These are phyloP conservation scores for Fusarium sp. DNA, from an alignment of 2,329 filamentous ascomycete species.

Conservation along the genomic window DNA sequence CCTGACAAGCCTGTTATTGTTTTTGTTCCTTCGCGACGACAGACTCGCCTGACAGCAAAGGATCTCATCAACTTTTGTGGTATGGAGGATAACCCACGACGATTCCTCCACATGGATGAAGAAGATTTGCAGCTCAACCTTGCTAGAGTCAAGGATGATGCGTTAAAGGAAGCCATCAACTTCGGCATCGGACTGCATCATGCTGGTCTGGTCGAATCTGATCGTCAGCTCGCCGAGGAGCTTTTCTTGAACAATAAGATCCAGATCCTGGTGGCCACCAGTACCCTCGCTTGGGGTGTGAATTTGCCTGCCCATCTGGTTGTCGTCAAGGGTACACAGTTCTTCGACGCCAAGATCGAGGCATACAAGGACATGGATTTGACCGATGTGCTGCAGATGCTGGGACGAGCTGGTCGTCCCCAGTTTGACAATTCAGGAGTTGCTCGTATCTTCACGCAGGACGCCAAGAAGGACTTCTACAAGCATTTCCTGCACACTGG, in stretches of 20 bases:
- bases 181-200: constrained; percentile 98
- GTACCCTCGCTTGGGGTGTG: constrained; percentile 97
- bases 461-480: constrained; percentile 98
- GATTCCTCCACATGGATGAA: constrained; percentile 94
- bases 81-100: constrained; percentile 96
- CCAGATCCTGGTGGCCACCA: constrained; percentile 94
- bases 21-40: constrained; percentile 93
- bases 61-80: constrained; percentile 98
- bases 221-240: constrained; percentile 91
- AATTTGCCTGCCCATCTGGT: constrained; percentile 97
- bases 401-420: constrained; percentile 92
- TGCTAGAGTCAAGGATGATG: constrained; percentile 91
- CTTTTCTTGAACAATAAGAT: constrained; percentile 98
- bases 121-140: constrained; percentile 92
- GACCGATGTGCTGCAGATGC: constrained; percentile 97
- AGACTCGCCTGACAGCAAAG: constrained; percentile 94
- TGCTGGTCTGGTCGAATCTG: constrained; percentile 94
- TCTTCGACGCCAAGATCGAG: constrained; percentile 97
- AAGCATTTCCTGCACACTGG: constrained; percentile 99
- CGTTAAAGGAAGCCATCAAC: constrained; percentile 90
- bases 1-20: constrained; percentile 98
- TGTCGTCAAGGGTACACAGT: constrained; percentile 98
- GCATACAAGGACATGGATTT: constrained; percentile 99
- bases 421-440: constrained; percentile 98
- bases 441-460: constrained; percentile 96